Conservation (phyloP, 441 rosid genomes). For the Hura crepitans region DNA sequence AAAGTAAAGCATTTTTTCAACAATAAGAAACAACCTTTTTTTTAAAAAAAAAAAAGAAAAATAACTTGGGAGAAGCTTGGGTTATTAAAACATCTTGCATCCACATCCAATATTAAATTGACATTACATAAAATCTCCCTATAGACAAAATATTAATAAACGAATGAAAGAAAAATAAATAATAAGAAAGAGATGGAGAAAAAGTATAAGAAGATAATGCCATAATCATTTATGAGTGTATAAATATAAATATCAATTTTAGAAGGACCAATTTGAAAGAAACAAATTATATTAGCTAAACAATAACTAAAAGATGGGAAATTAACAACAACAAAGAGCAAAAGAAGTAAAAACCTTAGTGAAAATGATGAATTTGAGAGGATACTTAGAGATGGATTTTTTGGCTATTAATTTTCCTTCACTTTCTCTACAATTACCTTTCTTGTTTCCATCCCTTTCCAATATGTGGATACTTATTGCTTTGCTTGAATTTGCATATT, state of each 20-base stretch:
- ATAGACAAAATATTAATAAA: slow-evolving; percentile 4
- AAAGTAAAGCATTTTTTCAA: background rate
- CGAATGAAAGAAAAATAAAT: background rate
- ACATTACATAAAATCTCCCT: slow-evolving; percentile 83
- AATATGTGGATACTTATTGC: no score
- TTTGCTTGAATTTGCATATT: no score
- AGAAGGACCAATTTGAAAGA: slow-evolving; percentile 65
- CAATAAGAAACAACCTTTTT: slow-evolving; percentile 38
- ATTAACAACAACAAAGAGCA: background rate
- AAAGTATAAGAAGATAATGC: slow-evolving; percentile 73
- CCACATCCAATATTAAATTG: slow-evolving; percentile 60
- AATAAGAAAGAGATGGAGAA: slow-evolving; percentile 1
- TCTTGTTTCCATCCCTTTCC: slow-evolving; percentile 47
- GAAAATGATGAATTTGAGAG: slow-evolving; percentile 88
- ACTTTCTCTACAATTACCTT: slow-evolving; percentile 63
- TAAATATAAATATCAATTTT: slow-evolving; percentile 81
- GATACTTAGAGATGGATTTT: slow-evolving; percentile 77
- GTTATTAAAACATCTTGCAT: slow-evolving; percentile 79
- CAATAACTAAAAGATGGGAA: background rate
- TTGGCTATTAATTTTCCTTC: slow-evolving; percentile 70
- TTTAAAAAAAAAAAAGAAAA: no score
- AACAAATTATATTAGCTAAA: background rate
- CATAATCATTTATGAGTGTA: slow-evolving; percentile 80
- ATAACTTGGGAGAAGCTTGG: slow-evolving; percentile 95
- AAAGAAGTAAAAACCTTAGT: slow-evolving; percentile 43